These are phyloP conservation scores for Adenanthera pavonina DNA, from an alignment of 306 rosid species.

Conservation along the genomic window DNA sequence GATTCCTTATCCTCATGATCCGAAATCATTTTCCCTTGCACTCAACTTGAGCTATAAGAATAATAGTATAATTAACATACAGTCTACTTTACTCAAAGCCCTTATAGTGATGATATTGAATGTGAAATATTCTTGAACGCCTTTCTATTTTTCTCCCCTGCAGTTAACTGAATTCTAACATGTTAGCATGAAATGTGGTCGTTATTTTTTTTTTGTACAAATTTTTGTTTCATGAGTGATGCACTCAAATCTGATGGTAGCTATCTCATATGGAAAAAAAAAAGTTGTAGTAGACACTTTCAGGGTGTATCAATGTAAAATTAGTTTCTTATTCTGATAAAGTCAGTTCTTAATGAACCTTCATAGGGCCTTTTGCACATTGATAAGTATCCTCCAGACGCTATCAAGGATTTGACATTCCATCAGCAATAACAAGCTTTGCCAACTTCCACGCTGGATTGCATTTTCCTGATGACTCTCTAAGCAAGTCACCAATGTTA, in stretches of 20 bases:
- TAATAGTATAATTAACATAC: background rate
- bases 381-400: constrained; percentile 96
- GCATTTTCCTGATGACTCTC: constrained; percentile 54
- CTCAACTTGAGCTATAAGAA: background rate
- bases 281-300: background rate
- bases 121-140: background rate
- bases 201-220: too few relatives aligned
- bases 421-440: constrained; percentile 90
- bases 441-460: constrained; percentile 68
- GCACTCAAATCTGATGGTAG: background rate
- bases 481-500: constrained; percentile 65
- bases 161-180: background rate
- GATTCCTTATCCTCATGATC: background rate
- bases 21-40: background rate
- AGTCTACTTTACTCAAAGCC: background rate
- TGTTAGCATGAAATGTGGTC: background rate
- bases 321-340: constrained; percentile 25
- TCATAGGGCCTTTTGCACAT: constrained; percentile 91
- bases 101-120: background rate
- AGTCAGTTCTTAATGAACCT: constrained; percentile 28
- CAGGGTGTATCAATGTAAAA: background rate
- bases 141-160: background rate
- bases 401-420: constrained; percentile 97
- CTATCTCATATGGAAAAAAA: background rate
- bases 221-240: background rate